Percentiles rank a stretch among this genome's conserved stretches.
phyloP scores from a whole-genome alignment of 1,139 yeast species.

The Blastobotrys arbuscula region DNA sequence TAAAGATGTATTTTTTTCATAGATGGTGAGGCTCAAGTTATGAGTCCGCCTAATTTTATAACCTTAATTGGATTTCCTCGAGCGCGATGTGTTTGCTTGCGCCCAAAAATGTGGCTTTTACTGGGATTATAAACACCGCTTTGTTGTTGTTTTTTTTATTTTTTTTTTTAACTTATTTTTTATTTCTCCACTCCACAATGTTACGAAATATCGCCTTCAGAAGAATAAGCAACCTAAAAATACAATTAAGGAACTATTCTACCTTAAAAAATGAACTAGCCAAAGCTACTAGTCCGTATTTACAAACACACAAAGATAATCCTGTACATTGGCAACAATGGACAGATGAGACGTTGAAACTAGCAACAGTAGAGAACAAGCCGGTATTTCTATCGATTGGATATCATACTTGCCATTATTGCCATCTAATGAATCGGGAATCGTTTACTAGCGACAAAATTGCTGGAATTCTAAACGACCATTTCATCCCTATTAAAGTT shows the following conservation, averaged over 20 bases:
- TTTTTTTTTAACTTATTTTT: background rate
- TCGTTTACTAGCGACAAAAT: slow-evolving; percentile 30
- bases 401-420: slow-evolving; percentile 37
- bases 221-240: background rate
- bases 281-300: slow-evolving; percentile 27
- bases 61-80: no score
- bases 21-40: no score
- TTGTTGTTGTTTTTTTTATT: background rate
- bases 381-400: slow-evolving; percentile 38
- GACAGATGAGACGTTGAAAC: slow-evolving; percentile 30
- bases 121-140: no score
- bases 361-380: slow-evolving; percentile 31
- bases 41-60: no score
- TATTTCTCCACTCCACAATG: background rate
- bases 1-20: no score
- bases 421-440: slow-evolving; percentile 37
- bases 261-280: slow-evolving; percentile 24
- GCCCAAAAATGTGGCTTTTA: no score
- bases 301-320: slow-evolving; percentile 25
- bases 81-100: no score
- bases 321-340: slow-evolving; percentile 40
- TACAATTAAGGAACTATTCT: background rate
- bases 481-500: slow-evolving; percentile 36
- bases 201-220: background rate
- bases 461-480: slow-evolving; percentile 31